Conservation (phyloP, 805 yeast species). For the Nakazawaea molendinolei region DNA sequence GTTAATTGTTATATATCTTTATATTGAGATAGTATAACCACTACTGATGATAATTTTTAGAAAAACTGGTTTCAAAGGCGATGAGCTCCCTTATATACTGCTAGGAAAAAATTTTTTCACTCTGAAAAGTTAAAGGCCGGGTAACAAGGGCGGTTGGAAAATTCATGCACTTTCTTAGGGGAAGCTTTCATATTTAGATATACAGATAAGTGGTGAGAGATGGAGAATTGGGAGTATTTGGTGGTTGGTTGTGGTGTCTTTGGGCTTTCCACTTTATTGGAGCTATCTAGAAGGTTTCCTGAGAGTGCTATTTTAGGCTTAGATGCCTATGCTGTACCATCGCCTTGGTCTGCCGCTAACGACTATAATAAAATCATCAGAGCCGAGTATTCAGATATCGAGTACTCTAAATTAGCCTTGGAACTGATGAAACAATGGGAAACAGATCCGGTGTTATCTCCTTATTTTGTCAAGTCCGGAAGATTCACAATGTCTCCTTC, state of each 20-base stretch:
- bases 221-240: constrained; percentile 1
- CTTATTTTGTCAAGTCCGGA: constrained; percentile 21
- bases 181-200: neutral
- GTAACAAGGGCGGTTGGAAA: neutral
- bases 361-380: constrained; percentile 28
- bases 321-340: constrained; percentile 25
- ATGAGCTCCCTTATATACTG: constrained; percentile 25
- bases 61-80: constrained; percentile 24
- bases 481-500: constrained; percentile 25
- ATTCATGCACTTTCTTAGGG: neutral
- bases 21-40: constrained; percentile 67
- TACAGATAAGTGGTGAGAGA: neutral
- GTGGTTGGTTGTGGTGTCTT: constrained; percentile 29
- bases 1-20: constrained; percentile 52
- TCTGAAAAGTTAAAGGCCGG: constrained; percentile 1
- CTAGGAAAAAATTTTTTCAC: constrained; percentile 11
- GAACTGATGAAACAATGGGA: constrained; percentile 27
- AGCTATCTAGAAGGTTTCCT: constrained; percentile 15
- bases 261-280: constrained; percentile 27
- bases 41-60: constrained; percentile 57
- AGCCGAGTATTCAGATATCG: constrained; percentile 23
- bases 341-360: constrained; percentile 25
- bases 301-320: constrained; percentile 16
- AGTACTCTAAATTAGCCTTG: constrained; percentile 22
- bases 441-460: constrained; percentile 18